phyloP scores from a whole-genome alignment of 805 yeast species.

The Dipodascus albidus region DNA sequence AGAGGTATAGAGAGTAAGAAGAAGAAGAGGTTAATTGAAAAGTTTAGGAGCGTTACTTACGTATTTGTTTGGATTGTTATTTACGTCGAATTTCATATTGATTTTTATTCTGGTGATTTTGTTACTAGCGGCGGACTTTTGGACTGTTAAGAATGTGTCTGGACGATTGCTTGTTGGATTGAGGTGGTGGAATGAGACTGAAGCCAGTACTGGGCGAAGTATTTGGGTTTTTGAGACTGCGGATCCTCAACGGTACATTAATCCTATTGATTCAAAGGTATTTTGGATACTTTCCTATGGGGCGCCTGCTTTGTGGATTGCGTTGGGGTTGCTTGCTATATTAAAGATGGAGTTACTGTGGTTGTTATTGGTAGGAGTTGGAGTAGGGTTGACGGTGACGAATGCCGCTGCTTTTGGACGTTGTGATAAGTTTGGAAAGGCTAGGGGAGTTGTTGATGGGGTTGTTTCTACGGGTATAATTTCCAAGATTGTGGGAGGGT shows the following conservation, averaged over 20 bases:
- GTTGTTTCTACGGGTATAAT: constrained; percentile 17
- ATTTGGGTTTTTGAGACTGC: constrained; percentile 87
- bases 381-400: constrained; percentile 60
- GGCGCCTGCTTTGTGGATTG: constrained; percentile 66
- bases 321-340: constrained; percentile 65
- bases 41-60: constrained; percentile 41
- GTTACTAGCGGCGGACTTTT: constrained; percentile 78
- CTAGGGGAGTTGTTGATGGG: constrained; percentile 46
- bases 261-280: constrained; percentile 82
- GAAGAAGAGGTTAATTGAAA: background rate
- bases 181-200: constrained; percentile 89
- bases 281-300: constrained; percentile 76
- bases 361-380: constrained; percentile 37
- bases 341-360: constrained; percentile 63
- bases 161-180: constrained; percentile 86
- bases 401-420: constrained; percentile 85
- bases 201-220: constrained; percentile 44
- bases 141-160: constrained; percentile 85
- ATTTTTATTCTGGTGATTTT: constrained; percentile 71
- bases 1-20: background rate
- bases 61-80: constrained; percentile 59
- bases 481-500: background rate
- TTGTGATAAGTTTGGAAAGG: constrained; percentile 87
- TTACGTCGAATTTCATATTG: constrained; percentile 47
- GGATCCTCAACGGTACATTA: constrained; percentile 50